These are phyloP conservation scores for Russula olivacea DNA, from an alignment of 768 basidiomycete genomes.

Conservation along the genomic window DNA sequence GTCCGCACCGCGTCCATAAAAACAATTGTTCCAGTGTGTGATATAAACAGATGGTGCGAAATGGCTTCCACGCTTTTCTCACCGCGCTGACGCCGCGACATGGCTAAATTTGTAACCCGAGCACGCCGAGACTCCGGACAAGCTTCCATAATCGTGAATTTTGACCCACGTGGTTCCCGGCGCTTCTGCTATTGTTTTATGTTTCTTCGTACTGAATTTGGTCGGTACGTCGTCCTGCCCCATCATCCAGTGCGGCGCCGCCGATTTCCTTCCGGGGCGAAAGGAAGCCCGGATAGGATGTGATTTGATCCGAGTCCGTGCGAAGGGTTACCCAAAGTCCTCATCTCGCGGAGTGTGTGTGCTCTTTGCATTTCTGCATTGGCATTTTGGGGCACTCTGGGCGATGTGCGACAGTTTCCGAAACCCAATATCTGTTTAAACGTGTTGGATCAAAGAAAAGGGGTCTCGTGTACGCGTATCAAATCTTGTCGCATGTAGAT, in stretches of 20 bases:
- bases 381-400: background rate
- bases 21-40: background rate
- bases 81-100: constrained; percentile 13
- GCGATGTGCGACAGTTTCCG: constrained; percentile 9
- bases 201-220: constrained; percentile 3
- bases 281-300: background rate
- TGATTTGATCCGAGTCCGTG: constrained; percentile 3
- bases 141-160: constrained; percentile 8
- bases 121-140: constrained; percentile 7
- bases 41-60: background rate
- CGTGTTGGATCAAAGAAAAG: constrained; percentile 2
- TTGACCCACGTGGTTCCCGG: constrained; percentile 3
- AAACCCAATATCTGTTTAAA: constrained; percentile 8
- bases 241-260: background rate
- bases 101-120: constrained; percentile 6
- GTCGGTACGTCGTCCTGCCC: constrained; percentile 2
- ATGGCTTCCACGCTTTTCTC: constrained; percentile 3
- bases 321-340: background rate
- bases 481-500: constrained; percentile 11
- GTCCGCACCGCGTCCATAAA: background rate
- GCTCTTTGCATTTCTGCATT: background rate
- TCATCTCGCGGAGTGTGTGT: background rate
- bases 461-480: constrained; percentile 8
- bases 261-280: constrained; percentile 6
- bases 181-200: constrained; percentile 5